Evolutionary conservation across 1,284 basidiomycete species (phyloP).

Genomic region (Rhodotorula sp.): DNA sequence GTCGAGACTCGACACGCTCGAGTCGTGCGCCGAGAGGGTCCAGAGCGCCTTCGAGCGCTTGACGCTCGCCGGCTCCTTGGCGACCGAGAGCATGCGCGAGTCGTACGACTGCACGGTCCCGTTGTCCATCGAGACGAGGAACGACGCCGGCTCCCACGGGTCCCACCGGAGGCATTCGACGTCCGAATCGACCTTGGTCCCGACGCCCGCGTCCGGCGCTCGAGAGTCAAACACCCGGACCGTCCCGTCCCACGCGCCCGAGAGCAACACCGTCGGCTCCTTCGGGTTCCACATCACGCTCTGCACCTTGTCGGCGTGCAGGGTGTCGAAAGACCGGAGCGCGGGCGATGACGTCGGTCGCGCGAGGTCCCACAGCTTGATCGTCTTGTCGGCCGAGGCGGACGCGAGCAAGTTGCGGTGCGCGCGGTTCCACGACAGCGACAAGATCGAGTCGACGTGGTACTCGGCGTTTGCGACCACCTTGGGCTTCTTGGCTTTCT

Average conservation of each 20-base stretch:
- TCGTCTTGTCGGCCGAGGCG: conserved; percentile 88
- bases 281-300: conserved; percentile 91
- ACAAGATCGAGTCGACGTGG: conserved; percentile 91
- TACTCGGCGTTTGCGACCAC: conserved; percentile 61
- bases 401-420: conserved; percentile 89
- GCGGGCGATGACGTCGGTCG: conserved; percentile 57
- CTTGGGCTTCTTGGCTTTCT: conserved; percentile 72
- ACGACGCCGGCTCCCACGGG: conserved; percentile 82
- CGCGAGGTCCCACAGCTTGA: conserved; percentile 96
- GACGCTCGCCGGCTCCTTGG: conserved; percentile 45
- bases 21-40: conserved; percentile 91
- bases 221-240: conserved; percentile 90
- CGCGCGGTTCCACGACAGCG: conserved; percentile 85
- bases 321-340: conserved; percentile 72
- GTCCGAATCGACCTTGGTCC: conserved; percentile 72
- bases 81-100: conserved; percentile 71
- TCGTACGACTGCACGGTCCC: conserved; percentile 91
- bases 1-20: conserved; percentile 87
- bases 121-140: conserved; percentile 92
- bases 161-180: conserved; percentile 95
- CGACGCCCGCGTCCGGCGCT: conserved; percentile 61
- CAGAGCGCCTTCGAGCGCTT: conserved; percentile 60
- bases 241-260: conserved; percentile 90
- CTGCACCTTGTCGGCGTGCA: conserved; percentile 97
- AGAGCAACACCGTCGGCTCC: conserved; percentile 83